phyloP scores from a whole-genome alignment of 192 early-diverging fungal species.

The Mortierella hygrophila region DNA sequence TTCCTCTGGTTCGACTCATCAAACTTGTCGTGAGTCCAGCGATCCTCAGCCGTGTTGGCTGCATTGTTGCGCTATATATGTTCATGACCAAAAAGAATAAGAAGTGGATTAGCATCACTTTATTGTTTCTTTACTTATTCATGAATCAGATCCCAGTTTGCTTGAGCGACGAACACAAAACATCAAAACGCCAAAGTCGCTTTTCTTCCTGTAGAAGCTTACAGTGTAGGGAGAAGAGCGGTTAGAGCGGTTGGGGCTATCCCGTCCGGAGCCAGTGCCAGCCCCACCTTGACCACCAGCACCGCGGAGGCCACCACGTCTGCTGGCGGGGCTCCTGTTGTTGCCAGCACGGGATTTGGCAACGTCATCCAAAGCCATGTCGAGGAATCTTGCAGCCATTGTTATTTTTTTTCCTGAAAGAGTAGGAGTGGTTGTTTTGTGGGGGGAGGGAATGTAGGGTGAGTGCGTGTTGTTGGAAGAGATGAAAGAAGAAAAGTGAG shows the following conservation, averaged over 20 bases:
- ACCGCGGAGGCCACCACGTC: constrained; percentile 37
- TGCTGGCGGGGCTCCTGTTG: constrained; percentile 32
- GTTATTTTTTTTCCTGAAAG: background rate
- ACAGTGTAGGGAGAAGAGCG: constrained; percentile 47
- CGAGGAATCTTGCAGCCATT: constrained; percentile 56
- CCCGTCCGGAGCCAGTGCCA: constrained; percentile 24
- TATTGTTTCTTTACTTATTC: background rate
- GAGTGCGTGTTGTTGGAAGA: background rate
- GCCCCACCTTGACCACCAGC: background rate
- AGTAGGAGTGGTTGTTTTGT: background rate
- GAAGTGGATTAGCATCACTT: background rate
- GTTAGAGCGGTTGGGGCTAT: constrained; percentile 41
- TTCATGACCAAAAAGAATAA: background rate
- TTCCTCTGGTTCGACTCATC: constrained; percentile 29
- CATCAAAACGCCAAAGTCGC: background rate
- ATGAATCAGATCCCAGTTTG: background rate
- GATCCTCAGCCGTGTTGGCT: constrained; percentile 22
- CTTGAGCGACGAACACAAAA: background rate
- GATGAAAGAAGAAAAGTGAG: background rate
- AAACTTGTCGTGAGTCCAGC: constrained; percentile 64
- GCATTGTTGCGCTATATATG: constrained; percentile 26
- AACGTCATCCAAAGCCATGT: constrained; percentile 55
- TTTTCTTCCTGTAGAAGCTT: background rate
- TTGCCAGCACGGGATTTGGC: constrained; percentile 41
- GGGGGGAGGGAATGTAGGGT: background rate